Evolutionary conservation across 441 rosid genomes (phyloP), one percentile per base, ranked within the genome.

Genomic region (Kokia cookei): DNA sequence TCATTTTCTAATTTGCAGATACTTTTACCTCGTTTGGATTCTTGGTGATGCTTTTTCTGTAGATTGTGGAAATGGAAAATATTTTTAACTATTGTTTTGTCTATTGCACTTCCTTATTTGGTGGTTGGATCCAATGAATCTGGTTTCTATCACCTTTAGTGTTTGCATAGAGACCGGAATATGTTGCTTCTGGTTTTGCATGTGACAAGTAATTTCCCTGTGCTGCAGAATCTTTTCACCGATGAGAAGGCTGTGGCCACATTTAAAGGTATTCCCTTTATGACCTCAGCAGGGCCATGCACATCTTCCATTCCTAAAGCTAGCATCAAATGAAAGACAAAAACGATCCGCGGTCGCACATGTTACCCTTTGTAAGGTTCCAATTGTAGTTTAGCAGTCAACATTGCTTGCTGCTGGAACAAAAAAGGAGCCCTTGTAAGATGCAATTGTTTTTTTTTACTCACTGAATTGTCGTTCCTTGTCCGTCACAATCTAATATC

Each of bases 171-270:
- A 22, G 43, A 8, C 61, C 11, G 26, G 7, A 19, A 24, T 17
- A 50, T n/a, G 76, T 53, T 43, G 45, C 65, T 73, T 35, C n/a
- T 14, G 17, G 51, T 73, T 68, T 65, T 64, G 51, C 27, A 5
- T 7, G 6, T 59, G 42, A 60, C 37, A 8, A 27, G 19, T 27
- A 69, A 60, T 26, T 77, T 75, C 70, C 40, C 37, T 79, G 75
- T 60, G 80, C 54, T 83, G 93, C 93, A 93, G 97, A 48, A 85
- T 88, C 97, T 95, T 47, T 90, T 79, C 80, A 89, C 99, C 0
- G 93, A 95, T 81, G 99, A 89, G 54, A 88, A 82, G 74, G 97
- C 98, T 4, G 89, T 93, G 69, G 99, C 99, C 66, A 95, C 97
- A 64, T 95, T 82, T 84, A 90, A 91, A 84, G 99, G 95, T 58